Conservation (phyloP, 306 rosid species). For the Vigna trinervia region DNA sequence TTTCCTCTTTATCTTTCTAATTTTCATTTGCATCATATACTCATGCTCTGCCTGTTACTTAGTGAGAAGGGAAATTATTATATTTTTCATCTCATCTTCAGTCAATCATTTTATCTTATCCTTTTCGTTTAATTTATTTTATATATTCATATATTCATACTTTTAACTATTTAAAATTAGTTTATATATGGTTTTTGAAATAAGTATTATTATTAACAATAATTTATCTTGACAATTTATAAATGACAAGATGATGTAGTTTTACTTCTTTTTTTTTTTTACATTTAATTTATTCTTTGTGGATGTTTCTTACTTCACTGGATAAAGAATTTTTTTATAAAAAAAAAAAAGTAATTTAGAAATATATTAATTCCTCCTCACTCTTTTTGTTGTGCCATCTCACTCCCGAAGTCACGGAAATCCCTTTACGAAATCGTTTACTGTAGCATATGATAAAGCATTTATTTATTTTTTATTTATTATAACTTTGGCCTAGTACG, state of each 20-base stretch:
- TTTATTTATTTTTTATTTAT: not conserved
- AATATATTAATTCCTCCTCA: not conserved
- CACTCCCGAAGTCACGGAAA: not conserved
- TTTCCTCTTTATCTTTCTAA: not conserved
- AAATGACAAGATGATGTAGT: no score
- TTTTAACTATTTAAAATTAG: not conserved
- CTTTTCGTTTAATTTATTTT: not conserved
- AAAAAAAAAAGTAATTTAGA: not conserved
- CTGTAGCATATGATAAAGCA: not conserved
- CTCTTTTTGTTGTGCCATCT: not conserved
- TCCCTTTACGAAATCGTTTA: not conserved
- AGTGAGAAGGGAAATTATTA: slow-evolving; percentile 23
- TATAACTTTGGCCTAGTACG: not conserved
- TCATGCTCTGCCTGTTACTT: slow-evolving; percentile 24
- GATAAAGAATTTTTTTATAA: not conserved
- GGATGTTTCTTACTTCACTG: not conserved
- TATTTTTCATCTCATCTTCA: not conserved
- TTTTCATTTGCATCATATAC: slow-evolving; percentile 27
- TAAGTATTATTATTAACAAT: not conserved
- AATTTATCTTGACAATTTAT: not conserved
- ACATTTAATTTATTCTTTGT: not conserved
- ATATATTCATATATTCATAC: no score
- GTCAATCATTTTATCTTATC: not conserved
- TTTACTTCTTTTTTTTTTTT: no score
- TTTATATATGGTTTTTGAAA: not conserved